Conservation (phyloP, 768 basidiomycete species). For the Kwoniella mangroviensis region DNA sequence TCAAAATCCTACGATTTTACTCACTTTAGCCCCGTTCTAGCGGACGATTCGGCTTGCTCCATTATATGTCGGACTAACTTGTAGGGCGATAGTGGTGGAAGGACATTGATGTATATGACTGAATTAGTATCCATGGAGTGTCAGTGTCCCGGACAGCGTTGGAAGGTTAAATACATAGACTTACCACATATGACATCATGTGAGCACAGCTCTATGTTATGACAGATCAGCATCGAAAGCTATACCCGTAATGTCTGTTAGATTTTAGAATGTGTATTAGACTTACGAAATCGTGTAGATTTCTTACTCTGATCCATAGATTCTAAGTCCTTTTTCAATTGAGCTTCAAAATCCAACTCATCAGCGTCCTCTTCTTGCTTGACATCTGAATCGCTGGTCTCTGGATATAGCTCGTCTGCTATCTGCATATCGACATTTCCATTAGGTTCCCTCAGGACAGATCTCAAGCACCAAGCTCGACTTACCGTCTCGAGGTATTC, state of each 20-base stretch:
- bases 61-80: conserved; percentile 38
- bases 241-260: no score
- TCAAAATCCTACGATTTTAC: not conserved
- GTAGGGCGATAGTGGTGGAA: conserved; percentile 42
- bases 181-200: conserved; percentile 47
- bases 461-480: not conserved
- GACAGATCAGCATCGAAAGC: not conserved
- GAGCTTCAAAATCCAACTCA: conserved; percentile 42
- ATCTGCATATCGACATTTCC: conserved; percentile 13
- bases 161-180: not conserved
- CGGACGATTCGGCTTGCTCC: conserved; percentile 39
- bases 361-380: conserved; percentile 25
- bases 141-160: no score
- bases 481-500: conserved; percentile 40
- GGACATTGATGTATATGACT: conserved; percentile 47
- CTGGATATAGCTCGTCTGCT: conserved; percentile 48
- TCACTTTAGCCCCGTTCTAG: conserved; percentile 39
- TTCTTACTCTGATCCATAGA: conserved; percentile 34
- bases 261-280: not conserved
- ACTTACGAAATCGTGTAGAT: conserved; percentile 45
- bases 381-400: conserved; percentile 30
- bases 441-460: not conserved
- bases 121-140: not conserved
- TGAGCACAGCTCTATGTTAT: conserved; percentile 32
- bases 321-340: conserved; percentile 44